These are phyloP conservation scores for Creolimax fragrantissima DNA, from an alignment of 78 protist species.

Conservation along the genomic window DNA sequence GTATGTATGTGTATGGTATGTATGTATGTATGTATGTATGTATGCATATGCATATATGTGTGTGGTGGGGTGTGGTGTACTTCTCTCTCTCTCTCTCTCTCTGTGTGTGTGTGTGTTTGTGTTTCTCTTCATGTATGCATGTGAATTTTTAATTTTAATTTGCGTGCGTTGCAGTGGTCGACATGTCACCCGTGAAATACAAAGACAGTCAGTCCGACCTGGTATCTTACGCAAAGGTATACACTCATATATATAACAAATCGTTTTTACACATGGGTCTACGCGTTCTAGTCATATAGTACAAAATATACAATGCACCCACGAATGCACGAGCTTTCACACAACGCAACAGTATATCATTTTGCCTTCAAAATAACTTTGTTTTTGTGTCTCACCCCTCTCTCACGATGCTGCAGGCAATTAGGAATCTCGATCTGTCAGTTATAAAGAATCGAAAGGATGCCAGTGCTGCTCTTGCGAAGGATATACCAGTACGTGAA, in stretches of 20 bases:
- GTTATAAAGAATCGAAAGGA: not conserved
- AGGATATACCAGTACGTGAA: not conserved
- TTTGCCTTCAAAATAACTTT: too few relatives aligned
- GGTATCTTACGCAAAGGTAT: not conserved
- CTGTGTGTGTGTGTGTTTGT: not conserved
- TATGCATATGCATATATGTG: not conserved
- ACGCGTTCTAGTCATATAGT: too few relatives aligned
- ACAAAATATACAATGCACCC: too few relatives aligned
- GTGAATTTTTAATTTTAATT: not conserved
- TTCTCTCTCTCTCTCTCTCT: not conserved
- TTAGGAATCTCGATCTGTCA: not conserved
- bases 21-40: not conserved
- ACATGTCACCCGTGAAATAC: not conserved
- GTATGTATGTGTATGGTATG: not conserved
- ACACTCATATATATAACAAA: too few relatives aligned
- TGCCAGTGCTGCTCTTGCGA: not conserved
- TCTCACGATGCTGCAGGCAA: too few relatives aligned
- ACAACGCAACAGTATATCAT: too few relatives aligned
- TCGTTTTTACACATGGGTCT: too few relatives aligned
- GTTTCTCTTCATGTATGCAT: not conserved
- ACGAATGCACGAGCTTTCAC: too few relatives aligned
- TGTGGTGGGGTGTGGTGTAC: not conserved
- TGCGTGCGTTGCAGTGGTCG: not conserved
- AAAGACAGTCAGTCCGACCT: not conserved
- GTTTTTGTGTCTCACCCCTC: too few relatives aligned